These are phyloP conservation scores for Rhytidhysteron rufulum DNA, from an alignment of 2,329 filamentous ascomycete genomes.

Conservation along the genomic window DNA sequence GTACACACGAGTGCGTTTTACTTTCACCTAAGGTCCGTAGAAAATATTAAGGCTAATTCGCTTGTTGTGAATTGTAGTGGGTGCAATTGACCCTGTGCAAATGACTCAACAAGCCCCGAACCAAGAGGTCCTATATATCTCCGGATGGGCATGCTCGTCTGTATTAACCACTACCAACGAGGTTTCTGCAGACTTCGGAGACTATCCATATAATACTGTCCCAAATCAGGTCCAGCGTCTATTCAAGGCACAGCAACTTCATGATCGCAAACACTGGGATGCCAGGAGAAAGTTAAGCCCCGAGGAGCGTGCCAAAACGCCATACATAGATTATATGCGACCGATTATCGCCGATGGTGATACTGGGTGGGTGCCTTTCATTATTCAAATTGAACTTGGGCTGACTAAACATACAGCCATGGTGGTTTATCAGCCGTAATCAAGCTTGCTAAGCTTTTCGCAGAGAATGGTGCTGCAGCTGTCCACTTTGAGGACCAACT, in stretches of 20 bases:
- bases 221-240: constrained; percentile 96
- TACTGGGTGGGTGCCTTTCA: constrained; percentile 69
- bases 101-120: constrained; percentile 98
- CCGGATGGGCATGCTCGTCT: constrained; percentile 95
- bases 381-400: no score
- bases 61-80: constrained; percentile 59
- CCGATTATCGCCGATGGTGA: constrained; percentile 97
- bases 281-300: constrained; percentile 71
- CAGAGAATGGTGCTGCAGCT: constrained; percentile 91
- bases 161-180: constrained; percentile 93
- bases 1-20: constrained; percentile 77
- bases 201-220: constrained; percentile 98
- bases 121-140: constrained; percentile 94
- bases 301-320: constrained; percentile 68
- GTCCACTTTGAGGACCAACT: constrained; percentile 98
- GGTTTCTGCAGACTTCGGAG: constrained; percentile 94
- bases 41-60: constrained; percentile 24
- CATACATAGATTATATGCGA: constrained; percentile 87
- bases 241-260: constrained; percentile 94
- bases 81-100: constrained; percentile 96
- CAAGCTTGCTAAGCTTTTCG: constrained; percentile 95
- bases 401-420: constrained; percentile 65
- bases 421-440: constrained; percentile 89
- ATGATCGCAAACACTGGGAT: constrained; percentile 95
- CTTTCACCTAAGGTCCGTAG: constrained; percentile 9